A percentile compares a stretch with the other conserved stretches of the same genome.
Conservation (phyloP, 169 alveolate species). For the Cryptosporidium ryanae region DNA sequence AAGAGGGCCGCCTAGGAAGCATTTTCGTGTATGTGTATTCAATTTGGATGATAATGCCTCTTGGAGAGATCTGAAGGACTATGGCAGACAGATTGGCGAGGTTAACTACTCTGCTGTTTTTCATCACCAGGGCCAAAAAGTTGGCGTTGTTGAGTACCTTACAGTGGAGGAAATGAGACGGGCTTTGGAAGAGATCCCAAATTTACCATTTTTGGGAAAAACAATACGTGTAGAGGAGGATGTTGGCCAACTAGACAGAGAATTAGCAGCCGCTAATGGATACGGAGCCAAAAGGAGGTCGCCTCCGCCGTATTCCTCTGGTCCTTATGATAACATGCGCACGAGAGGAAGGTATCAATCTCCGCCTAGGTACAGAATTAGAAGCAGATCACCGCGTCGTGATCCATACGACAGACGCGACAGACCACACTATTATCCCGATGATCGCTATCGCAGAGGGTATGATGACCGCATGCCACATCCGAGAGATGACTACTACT, state of each 20-base stretch:
- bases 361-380: conserved; percentile 59
- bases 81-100: conserved; percentile 87
- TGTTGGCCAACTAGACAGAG: conserved; percentile 68
- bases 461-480: conserved; percentile 73
- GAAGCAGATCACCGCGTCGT: conserved; percentile 72
- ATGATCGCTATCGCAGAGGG: conserved; percentile 69
- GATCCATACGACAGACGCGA: conserved; percentile 68
- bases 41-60: conserved; percentile 86
- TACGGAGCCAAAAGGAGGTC: conserved; percentile 69
- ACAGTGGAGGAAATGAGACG: conserved; percentile 80
- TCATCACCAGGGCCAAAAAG: conserved; percentile 80
- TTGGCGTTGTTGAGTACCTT: conserved; percentile 84
- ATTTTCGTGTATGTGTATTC: conserved; percentile 79
- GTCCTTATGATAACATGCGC: conserved; percentile 45
- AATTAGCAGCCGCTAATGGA: conserved; percentile 73
- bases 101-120: conserved; percentile 85
- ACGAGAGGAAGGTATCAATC: conserved; percentile 58
- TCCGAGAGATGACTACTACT: conserved; percentile 60
- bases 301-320: conserved; percentile 71
- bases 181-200: conserved; percentile 80
- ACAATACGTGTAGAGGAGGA: conserved; percentile 69
- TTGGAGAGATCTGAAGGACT: conserved; percentile 88
- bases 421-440: conserved; percentile 41
- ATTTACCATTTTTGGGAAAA: conserved; percentile 61
- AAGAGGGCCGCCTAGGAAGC: conserved; percentile 76